Conservation (phyloP, 257 asterid genomes). For the Handroanthus guayacan region DNA sequence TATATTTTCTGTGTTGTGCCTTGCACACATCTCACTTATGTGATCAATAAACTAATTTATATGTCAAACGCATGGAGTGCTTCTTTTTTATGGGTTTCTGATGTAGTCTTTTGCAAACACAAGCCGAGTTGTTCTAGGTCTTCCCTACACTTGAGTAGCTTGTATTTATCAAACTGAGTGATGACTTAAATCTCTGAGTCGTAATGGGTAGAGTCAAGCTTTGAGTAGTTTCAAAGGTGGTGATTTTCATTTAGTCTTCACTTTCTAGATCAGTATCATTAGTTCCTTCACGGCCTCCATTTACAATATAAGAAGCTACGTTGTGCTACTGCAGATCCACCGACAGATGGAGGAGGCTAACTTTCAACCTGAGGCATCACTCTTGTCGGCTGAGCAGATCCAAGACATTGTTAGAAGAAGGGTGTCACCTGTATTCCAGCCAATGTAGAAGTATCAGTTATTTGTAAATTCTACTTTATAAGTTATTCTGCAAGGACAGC, state of each 20-base stretch:
- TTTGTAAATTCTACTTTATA: neutral
- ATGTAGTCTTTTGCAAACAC: neutral
- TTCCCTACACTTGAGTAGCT: neutral
- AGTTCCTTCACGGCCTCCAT: slow-evolving; percentile 4
- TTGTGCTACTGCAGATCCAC: slow-evolving; percentile 56
- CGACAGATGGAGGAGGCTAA: slow-evolving; percentile 77
- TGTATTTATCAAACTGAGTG: neutral
- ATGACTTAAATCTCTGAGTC: neutral
- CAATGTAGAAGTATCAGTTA: slow-evolving; percentile 43
- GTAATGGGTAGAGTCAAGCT: neutral
- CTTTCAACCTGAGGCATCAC: slow-evolving; percentile 73
- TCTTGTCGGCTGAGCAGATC: slow-evolving; percentile 67
- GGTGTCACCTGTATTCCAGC: slow-evolving; percentile 68
- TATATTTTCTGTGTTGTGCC: neutral
- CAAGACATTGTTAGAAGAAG: slow-evolving; percentile 70
- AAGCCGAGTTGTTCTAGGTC: neutral
- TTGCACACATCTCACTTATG: neutral
- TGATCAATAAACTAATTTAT: neutral
- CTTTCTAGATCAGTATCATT: neutral
- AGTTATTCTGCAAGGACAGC: neutral
- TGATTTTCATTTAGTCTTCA: neutral
- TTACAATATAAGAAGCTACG: neutral
- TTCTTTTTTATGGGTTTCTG: neutral
- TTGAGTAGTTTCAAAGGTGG: neutral
- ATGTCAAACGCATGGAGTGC: neutral